These are phyloP conservation scores for Kingdonia uniflora DNA, from an alignment of 164 flowering plant species.

Conservation along the genomic window DNA sequence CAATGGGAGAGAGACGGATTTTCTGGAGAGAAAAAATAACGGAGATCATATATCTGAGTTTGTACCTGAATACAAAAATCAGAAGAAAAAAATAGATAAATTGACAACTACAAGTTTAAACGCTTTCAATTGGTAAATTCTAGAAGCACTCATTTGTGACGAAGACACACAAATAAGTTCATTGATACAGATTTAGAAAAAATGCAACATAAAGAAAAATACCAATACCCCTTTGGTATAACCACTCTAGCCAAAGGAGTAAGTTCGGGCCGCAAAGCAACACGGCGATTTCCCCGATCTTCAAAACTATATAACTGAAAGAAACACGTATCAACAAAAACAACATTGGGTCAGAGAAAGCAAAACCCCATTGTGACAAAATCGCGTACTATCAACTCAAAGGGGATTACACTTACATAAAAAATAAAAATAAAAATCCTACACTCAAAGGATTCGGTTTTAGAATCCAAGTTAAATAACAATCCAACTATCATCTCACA, in stretches of 20 bases:
- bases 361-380: too few relatives aligned
- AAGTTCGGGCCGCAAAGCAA: conserved; percentile 95
- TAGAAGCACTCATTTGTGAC: neutral
- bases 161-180: too few relatives aligned
- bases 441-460: too few relatives aligned
- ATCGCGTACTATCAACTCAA: too few relatives aligned
- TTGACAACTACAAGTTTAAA: neutral
- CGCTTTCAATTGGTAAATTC: neutral
- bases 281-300: conserved; percentile 94
- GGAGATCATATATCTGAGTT: conserved; percentile 45
- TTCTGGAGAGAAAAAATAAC: conserved; percentile 73
- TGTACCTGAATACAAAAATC: conserved; percentile 43
- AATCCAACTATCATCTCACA: too few relatives aligned
- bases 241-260: conserved; percentile 96
- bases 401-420: too few relatives aligned
- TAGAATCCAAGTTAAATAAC: too few relatives aligned
- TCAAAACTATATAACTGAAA: conserved; percentile 84
- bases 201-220: conserved; percentile 2
- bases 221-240: conserved; percentile 81
- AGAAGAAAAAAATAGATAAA: conserved; percentile 12
- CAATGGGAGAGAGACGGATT: conserved; percentile 78
- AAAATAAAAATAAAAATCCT: too few relatives aligned
- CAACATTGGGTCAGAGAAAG: too few relatives aligned
- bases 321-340: too few relatives aligned
- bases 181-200: too few relatives aligned